These are phyloP conservation scores for Seminavis robusta DNA, from an alignment of 108 stramenopile genomes.

Conservation along the genomic window DNA sequence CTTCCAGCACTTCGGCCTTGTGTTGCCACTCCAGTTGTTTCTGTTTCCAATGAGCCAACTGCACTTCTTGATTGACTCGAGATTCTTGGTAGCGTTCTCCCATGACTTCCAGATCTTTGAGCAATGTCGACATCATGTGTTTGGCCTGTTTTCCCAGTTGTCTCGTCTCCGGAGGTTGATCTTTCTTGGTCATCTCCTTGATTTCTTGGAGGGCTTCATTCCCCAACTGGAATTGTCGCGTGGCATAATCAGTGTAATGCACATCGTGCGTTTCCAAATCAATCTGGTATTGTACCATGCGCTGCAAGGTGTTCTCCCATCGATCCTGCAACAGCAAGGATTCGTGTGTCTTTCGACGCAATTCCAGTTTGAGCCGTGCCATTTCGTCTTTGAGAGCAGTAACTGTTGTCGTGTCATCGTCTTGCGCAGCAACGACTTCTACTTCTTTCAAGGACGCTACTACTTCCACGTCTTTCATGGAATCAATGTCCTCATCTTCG, in stretches of 20 bases:
- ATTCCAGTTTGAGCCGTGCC: too few relatives aligned
- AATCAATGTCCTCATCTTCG: too few relatives aligned
- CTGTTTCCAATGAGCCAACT: too few relatives aligned
- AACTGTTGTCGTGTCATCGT: too few relatives aligned
- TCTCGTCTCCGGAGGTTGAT: neutral
- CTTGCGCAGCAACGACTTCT: too few relatives aligned
- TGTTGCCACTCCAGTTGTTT: too few relatives aligned
- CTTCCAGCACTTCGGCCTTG: too few relatives aligned
- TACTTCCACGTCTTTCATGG: too few relatives aligned
- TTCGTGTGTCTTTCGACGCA: neutral
- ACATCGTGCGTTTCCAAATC: constrained; percentile 25
- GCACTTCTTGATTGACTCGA: too few relatives aligned
- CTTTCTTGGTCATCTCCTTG: neutral
- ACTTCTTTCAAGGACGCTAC: too few relatives aligned
- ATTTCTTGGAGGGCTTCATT: constrained; percentile 13
- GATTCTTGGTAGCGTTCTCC: constrained; percentile 12
- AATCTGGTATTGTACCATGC: constrained; percentile 17
- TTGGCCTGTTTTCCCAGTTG: neutral
- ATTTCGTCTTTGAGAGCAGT: too few relatives aligned
- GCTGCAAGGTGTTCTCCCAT: constrained; percentile 1
- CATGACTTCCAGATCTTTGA: constrained; percentile 7
- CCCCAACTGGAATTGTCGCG: constrained; percentile 9
- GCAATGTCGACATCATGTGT: constrained; percentile 4
- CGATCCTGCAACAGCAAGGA: neutral
- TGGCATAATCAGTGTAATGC: constrained; percentile 16